Conservation (phyloP, 352 stramenopile genomes). For the Phytophthora quininea region DNA sequence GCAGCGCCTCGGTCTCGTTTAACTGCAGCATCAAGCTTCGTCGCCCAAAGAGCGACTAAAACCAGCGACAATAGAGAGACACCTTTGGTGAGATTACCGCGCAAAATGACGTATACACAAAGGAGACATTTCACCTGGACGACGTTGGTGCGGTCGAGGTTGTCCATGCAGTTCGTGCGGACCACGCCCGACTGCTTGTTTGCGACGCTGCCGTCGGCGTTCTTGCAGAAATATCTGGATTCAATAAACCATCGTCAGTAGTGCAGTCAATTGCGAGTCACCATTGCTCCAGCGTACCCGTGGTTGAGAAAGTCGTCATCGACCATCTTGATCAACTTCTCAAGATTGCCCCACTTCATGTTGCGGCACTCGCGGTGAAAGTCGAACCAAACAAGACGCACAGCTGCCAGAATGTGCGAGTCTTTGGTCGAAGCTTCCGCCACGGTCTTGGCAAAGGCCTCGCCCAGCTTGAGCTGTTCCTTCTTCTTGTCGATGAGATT, state of each 20-base stretch:
- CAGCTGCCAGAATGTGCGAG: constrained; percentile 66
- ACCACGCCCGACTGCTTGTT: constrained; percentile 92
- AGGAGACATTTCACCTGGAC: constrained; percentile 45
- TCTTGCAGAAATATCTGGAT: constrained; percentile 64
- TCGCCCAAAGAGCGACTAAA: constrained; percentile 92
- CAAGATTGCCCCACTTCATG: constrained; percentile 93
- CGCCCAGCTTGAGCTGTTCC: constrained; percentile 92
- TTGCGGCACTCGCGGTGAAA: constrained; percentile 96
- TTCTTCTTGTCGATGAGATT: constrained; percentile 96
- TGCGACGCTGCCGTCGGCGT: constrained; percentile 46
- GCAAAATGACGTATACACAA: not conserved
- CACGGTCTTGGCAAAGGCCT: constrained; percentile 87
- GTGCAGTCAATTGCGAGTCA: too few relatives aligned
- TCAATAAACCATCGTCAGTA: too few relatives aligned
- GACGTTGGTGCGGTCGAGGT: constrained; percentile 94
- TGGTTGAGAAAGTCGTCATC: constrained; percentile 83
- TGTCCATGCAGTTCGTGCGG: constrained; percentile 99
- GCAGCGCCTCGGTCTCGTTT: constrained; percentile 64
- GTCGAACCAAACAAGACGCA: constrained; percentile 95
- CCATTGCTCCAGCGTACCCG: constrained; percentile 31
- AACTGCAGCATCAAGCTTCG: constrained; percentile 89
- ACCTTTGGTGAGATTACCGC: not conserved
- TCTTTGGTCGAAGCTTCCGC: constrained; percentile 52
- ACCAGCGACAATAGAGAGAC: constrained; percentile 12
- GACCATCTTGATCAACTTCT: constrained; percentile 90